Base-by-base conservation (phyloP, 176 grass and related monocot genomes). In the Rhynchospora pubera region DNA sequence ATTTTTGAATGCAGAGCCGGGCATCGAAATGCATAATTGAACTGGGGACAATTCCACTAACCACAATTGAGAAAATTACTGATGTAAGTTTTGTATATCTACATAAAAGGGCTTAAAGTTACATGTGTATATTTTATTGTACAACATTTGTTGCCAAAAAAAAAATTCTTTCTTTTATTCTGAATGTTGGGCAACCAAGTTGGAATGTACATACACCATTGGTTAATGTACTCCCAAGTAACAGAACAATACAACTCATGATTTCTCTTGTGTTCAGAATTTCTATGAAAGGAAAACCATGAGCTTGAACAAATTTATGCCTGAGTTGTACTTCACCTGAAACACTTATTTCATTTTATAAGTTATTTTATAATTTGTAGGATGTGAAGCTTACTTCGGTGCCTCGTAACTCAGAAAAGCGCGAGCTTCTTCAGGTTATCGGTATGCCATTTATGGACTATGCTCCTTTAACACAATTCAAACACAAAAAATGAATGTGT, bases 391-490 rank as follows among this genome's bases (percentile, higher is more conserved):
- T 94, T 85, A 81, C 91, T 88, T 89, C 85, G 48, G 21, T 90
- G 53, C 89, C 92, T 26, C 87, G 72, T 22, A 86, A 93, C 19
- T 84, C 89, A 79, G 92, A 89, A 87, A 98, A 90, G 64, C 81
- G 87, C 3, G 92, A 94, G 63, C 89, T 98, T 88, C 90, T 98
- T 88, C 92, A 98, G 85, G 84, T 98, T 77, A 71, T 91, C 79
- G 92, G 95, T 94, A 88, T 84, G 84, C 79, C 83, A 78, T 65
- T 85, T 58, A 6, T 51, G 45, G 19, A 51, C 9, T 73, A 73
- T 73, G 45, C 45, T 60, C 16, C 77, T 42, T 23, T 78, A 32
- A 34, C 21, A 78, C 50, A 7, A 24, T 78, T 16, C 50, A 21
- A 45, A 45, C 15, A 1, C 24, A 57, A 55, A 39, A 78, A 78